Evolutionary conservation across 2,329 filamentous ascomycete species (phyloP), one percentile per base, ranked within the genome.

Genomic region (Periconia digitata): DNA sequence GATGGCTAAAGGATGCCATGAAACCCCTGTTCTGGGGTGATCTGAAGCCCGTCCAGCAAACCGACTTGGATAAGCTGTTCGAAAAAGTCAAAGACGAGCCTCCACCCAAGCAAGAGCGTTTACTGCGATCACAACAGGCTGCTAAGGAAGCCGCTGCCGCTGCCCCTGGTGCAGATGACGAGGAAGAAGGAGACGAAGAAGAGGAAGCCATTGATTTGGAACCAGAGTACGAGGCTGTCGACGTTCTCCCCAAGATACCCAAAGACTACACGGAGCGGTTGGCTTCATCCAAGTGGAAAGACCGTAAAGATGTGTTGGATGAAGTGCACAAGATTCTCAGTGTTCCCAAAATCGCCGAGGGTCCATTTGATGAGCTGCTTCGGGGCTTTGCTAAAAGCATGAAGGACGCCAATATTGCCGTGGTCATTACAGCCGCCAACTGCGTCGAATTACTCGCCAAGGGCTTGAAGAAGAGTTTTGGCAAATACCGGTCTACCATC

Each of bases 21-120:
- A 99, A 99, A 70, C 90, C 92, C 32, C 87, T 97, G 73, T 97
- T 99, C 70, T 99, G 94, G 92, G 85, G 82, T 38, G 94, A 99
- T 50, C 74, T 99, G 52, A 99, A 99, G 70, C 88, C 92, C 0
- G 92, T 95, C 0, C 94, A 99, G 67, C 94, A 99, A 71, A 85
- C 86, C 53, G 95, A 99, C 66, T 76, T 99, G 47, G 95, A 99
- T 66, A 89, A 92, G 34, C 82, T 95, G 42, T 99, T 99, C 55
- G 94, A 97, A 63, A 91, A 90, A 61, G 83, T 96, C 66, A 96
- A 96, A 70, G 82, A 89, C 27, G 92, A 97, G 55, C 83, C 88
- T 1, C 63, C 87, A 2, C 90, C 94, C 5, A 96, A 96, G 69
- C 94, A 96, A 71, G 90, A 96, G 70, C 82, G 94, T 35, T 78